These are phyloP conservation scores for Malus hybrid DNA, from an alignment of 331 rosid genomes.

Conservation along the genomic window DNA sequence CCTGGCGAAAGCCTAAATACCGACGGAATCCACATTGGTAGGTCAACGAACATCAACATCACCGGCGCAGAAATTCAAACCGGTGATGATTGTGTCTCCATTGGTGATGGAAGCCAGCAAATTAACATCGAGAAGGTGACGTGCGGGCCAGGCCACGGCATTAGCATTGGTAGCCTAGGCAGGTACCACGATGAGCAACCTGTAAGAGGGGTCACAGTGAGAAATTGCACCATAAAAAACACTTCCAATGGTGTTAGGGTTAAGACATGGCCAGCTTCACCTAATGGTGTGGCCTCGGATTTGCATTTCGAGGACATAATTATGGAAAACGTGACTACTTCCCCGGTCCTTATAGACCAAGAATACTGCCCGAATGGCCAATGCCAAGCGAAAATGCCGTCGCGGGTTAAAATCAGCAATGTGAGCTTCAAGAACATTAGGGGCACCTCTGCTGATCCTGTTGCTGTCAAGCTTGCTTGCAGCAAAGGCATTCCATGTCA, in stretches of 20 bases:
- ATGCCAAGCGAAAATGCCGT: constrained; percentile 9
- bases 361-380: constrained; percentile 15
- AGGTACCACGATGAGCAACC: constrained; percentile 17
- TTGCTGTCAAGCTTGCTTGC: constrained; percentile 15
- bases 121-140: not conserved
- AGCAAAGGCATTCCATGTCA: constrained; percentile 17
- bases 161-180: constrained; percentile 40
- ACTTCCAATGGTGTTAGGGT: constrained; percentile 27
- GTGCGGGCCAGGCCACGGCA: constrained; percentile 40
- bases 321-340: constrained; percentile 12
- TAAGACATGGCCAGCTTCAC: constrained; percentile 30
- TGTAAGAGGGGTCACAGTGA: constrained; percentile 13
- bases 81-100: constrained; percentile 30
- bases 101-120: constrained; percentile 33
- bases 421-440: constrained; percentile 19
- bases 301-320: constrained; percentile 19
- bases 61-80: constrained; percentile 12
- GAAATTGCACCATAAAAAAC: constrained; percentile 11
- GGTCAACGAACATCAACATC: constrained; percentile 20
- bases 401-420: constrained; percentile 1
- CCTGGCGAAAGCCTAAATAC: constrained; percentile 27
- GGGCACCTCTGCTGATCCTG: constrained; percentile 8
- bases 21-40: constrained; percentile 38
- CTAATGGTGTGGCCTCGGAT: not conserved
- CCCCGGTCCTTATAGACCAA: constrained; percentile 16